Percentiles rank a stretch among this genome's conserved stretches.
Evolutionary conservation across 2,329 filamentous ascomycete genomes (phyloP).

Genomic region (Pyricularia sp.): DNA sequence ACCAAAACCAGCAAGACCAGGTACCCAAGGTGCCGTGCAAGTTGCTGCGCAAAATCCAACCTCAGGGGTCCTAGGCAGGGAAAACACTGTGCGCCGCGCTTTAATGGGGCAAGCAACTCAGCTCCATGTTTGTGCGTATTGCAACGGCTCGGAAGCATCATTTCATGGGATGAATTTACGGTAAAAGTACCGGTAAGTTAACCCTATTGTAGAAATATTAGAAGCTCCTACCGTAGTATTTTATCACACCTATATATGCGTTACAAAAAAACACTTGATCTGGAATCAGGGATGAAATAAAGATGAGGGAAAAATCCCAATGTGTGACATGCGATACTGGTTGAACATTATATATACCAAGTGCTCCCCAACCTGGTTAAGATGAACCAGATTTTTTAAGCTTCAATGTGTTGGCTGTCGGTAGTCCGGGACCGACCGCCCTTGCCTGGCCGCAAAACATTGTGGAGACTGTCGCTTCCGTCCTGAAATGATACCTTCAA

Average conservation of each 20-base stretch:
- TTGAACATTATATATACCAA: not conserved
- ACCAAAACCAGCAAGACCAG: not conserved
- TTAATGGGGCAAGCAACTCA: not conserved
- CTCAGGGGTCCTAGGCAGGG: not conserved
- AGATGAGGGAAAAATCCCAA: too few relatives aligned
- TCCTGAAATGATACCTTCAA: not conserved
- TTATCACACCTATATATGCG: too few relatives aligned
- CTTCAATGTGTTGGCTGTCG: not conserved
- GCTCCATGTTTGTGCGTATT: not conserved
- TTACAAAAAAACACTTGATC: too few relatives aligned
- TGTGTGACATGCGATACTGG: too few relatives aligned
- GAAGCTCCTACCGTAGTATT: too few relatives aligned
- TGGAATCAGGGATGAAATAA: too few relatives aligned
- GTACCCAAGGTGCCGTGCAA: not conserved
- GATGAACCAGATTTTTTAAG: not conserved
- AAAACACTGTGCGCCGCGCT: not conserved
- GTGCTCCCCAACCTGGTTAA: not conserved
- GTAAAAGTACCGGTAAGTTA: too few relatives aligned
- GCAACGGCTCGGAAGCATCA: not conserved
- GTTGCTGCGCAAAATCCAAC: not conserved
- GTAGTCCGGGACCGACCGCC: not conserved
- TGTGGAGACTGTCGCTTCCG: not conserved
- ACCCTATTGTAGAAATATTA: too few relatives aligned
- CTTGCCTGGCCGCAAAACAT: not conserved
- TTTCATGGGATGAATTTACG: not conserved